These are phyloP conservation scores for Perkinsus marinus DNA, from an alignment of 169 alveolate genomes.

Conservation along the genomic window DNA sequence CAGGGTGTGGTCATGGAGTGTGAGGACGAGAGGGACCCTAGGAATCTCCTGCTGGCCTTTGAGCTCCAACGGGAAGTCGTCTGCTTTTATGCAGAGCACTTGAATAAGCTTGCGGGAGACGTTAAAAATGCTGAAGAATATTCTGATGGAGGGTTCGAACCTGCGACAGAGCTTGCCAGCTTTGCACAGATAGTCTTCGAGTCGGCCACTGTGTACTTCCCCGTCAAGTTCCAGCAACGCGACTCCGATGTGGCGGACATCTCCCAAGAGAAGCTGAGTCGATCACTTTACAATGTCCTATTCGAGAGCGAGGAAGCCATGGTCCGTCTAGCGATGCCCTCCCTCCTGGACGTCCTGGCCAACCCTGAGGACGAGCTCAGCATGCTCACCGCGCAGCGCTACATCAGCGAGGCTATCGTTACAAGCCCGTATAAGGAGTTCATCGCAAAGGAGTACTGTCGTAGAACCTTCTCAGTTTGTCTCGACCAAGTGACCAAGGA, in stretches of 20 bases:
- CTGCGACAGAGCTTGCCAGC: not conserved
- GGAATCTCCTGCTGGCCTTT: slow-evolving; percentile 16
- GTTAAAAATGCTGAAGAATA: not conserved
- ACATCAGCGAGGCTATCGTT: not conserved
- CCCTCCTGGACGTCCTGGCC: not conserved
- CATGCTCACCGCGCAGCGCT: not conserved
- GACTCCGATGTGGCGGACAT: not conserved
- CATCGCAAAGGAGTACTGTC: not conserved
- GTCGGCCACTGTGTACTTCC: not conserved
- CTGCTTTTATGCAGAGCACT: not conserved
- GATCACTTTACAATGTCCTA: not conserved
- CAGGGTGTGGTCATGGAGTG: not conserved
- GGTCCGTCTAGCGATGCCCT: not conserved
- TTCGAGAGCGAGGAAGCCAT: not conserved
- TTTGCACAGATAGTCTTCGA: not conserved
- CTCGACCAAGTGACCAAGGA: not conserved
- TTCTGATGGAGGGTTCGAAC: not conserved
- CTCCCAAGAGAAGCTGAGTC: not conserved
- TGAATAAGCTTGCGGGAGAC: not conserved
- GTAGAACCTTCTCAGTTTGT: not conserved
- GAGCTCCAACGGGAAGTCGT: not conserved
- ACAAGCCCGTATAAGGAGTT: not conserved
- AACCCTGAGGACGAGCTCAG: not conserved
- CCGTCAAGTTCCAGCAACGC: not conserved
- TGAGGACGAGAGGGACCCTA: slow-evolving; percentile 29